Percentiles rank a stretch among this genome's conserved stretches.
These are phyloP conservation scores for Candida boidinii DNA, from an alignment of 805 yeast species.

Conservation along the genomic window DNA sequence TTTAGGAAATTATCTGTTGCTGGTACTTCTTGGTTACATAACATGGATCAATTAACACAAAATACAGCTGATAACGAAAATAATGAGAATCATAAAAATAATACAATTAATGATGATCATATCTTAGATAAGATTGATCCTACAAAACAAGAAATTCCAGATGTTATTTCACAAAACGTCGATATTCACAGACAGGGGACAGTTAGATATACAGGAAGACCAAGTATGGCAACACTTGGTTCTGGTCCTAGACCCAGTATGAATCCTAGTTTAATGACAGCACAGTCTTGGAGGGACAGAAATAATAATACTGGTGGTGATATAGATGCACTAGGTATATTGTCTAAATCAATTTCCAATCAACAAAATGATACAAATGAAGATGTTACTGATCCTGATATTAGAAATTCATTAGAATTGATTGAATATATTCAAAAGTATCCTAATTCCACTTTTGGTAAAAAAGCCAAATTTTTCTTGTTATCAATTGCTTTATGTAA, in stretches of 20 bases:
- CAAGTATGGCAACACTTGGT: conserved; percentile 42
- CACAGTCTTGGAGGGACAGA: conserved; percentile 38
- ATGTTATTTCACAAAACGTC: no score
- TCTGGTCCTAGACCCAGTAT: conserved; percentile 7
- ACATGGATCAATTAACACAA: conserved; percentile 40
- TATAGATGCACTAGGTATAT: no score
- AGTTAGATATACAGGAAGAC: conserved; percentile 40
- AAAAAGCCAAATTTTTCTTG: conserved; percentile 70
- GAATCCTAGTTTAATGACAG: conserved; percentile 15
- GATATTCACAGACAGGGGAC: conserved; percentile 16
- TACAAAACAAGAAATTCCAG: no score
- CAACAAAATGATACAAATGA: conserved; percentile 23
- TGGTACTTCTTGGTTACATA: conserved; percentile 88
- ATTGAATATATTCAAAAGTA: conserved; percentile 60
- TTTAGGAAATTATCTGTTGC: conserved; percentile 82
- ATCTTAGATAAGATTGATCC: conserved; percentile 16
- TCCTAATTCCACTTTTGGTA: conserved; percentile 64
- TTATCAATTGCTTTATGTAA: conserved; percentile 83
- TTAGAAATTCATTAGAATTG: conserved; percentile 56
- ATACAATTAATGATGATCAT: not conserved
- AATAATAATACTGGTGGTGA: no score
- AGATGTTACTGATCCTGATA: conserved; percentile 18
- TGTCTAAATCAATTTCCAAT: no score
- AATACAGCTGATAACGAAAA: conserved; percentile 14
- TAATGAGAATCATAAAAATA: not conserved